A percentile compares a stretch with the other conserved stretches of the same genome.
Evolutionary conservation across 257 asterid species (phyloP).

Genomic region (Nicotiana tomentosiformis): DNA sequence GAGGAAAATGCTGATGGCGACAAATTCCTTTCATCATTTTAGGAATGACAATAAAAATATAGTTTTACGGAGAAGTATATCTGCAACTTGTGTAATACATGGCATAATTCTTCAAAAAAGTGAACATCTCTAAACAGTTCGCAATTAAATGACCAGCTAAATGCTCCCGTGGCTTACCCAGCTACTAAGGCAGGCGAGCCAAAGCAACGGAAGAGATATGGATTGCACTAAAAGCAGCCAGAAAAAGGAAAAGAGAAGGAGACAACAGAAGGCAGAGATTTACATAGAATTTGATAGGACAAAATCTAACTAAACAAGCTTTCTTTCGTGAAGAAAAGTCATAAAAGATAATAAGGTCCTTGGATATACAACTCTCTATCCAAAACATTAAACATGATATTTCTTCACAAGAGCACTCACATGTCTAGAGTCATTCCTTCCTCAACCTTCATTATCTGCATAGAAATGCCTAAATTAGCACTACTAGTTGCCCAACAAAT

Average conservation of each 20-base stretch:
- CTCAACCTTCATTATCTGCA: constrained; percentile 84
- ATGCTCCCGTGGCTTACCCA: not conserved
- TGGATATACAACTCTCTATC: not conserved
- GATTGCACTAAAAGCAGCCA: not conserved
- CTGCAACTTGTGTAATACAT: not conserved
- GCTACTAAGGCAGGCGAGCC: not conserved
- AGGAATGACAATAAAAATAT: not conserved
- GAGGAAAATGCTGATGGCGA: not conserved
- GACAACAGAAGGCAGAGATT: not conserved
- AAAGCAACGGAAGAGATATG: no score
- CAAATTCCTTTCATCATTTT: not conserved
- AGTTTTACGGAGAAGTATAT: not conserved
- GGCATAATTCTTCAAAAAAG: not conserved
- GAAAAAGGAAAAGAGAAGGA: not conserved
- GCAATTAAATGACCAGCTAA: not conserved
- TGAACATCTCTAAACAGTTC: not conserved
- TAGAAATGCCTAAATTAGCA: constrained; percentile 12
- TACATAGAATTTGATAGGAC: not conserved
- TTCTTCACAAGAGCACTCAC: constrained; percentile 38
- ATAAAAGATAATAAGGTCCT: not conserved
- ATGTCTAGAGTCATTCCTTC: constrained; percentile 95
- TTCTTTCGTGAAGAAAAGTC: no score
- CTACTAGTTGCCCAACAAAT: not conserved
- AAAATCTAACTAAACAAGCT: not conserved
- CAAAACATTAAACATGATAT: not conserved